Percentiles rank a stretch among this genome's conserved stretches.
phyloP scores from a whole-genome alignment of 371 early-diverging fungal species.

The Amoeboaphelidium protococcarum region DNA sequence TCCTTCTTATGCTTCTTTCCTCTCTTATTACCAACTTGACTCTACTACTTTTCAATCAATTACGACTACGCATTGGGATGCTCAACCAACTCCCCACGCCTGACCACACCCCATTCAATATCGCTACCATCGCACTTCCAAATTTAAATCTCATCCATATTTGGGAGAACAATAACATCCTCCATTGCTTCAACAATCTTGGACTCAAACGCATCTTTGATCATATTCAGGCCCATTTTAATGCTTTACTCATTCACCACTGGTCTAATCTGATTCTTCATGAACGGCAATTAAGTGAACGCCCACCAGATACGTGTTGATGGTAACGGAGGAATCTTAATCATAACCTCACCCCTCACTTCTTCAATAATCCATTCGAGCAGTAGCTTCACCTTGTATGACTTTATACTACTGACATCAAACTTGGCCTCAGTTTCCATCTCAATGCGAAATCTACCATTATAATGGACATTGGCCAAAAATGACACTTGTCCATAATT shows the following conservation, averaged over 20 bases:
- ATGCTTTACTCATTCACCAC: neutral
- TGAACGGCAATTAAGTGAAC: neutral
- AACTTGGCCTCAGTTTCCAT: neutral
- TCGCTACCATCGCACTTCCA: neutral
- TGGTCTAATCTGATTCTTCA: neutral
- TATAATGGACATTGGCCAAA: neutral
- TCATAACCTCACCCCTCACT: neutral
- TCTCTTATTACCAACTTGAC: neutral
- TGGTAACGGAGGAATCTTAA: neutral
- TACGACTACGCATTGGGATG: neutral
- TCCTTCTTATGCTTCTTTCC: neutral
- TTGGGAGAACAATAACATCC: neutral
- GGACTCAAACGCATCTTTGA: neutral
- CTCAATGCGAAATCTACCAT: neutral
- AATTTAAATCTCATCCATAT: neutral
- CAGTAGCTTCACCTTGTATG: neutral
- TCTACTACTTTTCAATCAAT: neutral
- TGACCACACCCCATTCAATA: neutral
- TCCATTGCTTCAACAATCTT: neutral
- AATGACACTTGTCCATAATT: neutral
- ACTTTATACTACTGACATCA: neutral
- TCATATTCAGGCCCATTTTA: neutral
- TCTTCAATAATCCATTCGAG: neutral
- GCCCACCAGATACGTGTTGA: neutral
- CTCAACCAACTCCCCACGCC: neutral